Conservation (phyloP, 148 eudicot genomes). For the Diospyros kaki region DNA sequence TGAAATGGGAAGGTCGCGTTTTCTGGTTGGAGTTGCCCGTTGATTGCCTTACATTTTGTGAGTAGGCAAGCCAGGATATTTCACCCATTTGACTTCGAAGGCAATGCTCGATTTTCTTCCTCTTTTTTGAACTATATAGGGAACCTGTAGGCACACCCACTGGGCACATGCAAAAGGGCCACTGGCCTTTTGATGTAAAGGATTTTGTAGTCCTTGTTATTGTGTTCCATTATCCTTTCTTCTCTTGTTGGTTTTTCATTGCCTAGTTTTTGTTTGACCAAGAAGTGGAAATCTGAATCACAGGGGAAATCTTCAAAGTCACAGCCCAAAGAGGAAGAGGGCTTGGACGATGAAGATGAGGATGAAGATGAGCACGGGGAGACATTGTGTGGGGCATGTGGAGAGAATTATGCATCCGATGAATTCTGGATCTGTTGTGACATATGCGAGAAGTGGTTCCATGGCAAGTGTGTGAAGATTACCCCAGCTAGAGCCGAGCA, state of each 20-base stretch:
- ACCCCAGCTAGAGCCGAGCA: slow-evolving; percentile 91
- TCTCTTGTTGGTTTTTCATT: background rate
- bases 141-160: too few relatives aligned
- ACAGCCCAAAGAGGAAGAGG: slow-evolving; percentile 50
- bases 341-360: slow-evolving; percentile 64
- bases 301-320: slow-evolving; percentile 53
- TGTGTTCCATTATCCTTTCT: background rate
- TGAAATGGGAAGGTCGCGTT: too few relatives aligned
- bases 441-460: slow-evolving; percentile 88
- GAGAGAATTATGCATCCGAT: slow-evolving; percentile 65
- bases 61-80: background rate
- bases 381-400: slow-evolving; percentile 83
- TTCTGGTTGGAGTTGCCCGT: background rate
- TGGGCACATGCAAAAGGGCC: too few relatives aligned
- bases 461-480: slow-evolving; percentile 92
- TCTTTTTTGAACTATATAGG: too few relatives aligned
- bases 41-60: background rate
- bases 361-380: slow-evolving; percentile 85
- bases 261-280: background rate
- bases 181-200: too few relatives aligned
- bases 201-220: background rate
- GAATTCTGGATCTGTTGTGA: slow-evolving; percentile 97
- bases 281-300: slow-evolving; percentile 31
- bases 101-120: background rate
- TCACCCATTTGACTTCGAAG: background rate